Percentiles rank a stretch among this genome's conserved stretches.
phyloP scores from a whole-genome alignment of 1,284 basidiomycete genomes.

The Puccinia triticina region DNA sequence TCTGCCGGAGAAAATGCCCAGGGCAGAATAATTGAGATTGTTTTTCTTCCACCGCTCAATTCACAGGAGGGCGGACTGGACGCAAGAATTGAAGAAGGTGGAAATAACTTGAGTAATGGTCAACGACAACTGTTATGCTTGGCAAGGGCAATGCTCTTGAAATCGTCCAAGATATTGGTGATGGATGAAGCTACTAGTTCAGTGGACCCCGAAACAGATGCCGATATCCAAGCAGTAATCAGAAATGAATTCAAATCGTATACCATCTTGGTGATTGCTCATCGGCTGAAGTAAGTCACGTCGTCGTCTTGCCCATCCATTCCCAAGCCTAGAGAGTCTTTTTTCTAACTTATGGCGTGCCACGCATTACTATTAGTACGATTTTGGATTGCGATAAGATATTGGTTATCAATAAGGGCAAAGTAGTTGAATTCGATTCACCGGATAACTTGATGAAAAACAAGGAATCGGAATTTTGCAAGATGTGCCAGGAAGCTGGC shows the following conservation, averaged over 20 bases:
- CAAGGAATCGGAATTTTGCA: conserved; percentile 66
- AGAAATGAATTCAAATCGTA: conserved; percentile 61
- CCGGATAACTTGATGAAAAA: conserved; percentile 68
- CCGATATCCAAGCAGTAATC: conserved; percentile 64
- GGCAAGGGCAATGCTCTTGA: conserved; percentile 62
- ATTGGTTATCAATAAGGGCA: conserved; percentile 65
- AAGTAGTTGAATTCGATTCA: conserved; percentile 65
- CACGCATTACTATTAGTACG: conserved; percentile 52
- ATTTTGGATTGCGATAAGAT: conserved; percentile 66
- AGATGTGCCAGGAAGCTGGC: conserved; percentile 54
- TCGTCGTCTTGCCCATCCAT: neutral
- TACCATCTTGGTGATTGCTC: conserved; percentile 62
- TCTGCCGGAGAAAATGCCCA: neutral
- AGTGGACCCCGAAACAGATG: conserved; percentile 63
- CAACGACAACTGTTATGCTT: conserved; percentile 67
- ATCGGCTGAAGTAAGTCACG: conserved; percentile 61
- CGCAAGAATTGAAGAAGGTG: conserved; percentile 76
- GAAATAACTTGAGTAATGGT: conserved; percentile 78
- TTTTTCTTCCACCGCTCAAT: neutral
- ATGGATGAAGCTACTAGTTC: conserved; percentile 56
- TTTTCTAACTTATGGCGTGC: neutral
- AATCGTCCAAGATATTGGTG: conserved; percentile 61
- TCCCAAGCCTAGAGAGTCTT: neutral
- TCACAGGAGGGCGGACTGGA: conserved; percentile 69
- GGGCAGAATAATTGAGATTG: neutral